Base-by-base conservation (phyloP, 2,329 filamentous ascomycete genomes). In the Hypocrella siamensis region DNA sequence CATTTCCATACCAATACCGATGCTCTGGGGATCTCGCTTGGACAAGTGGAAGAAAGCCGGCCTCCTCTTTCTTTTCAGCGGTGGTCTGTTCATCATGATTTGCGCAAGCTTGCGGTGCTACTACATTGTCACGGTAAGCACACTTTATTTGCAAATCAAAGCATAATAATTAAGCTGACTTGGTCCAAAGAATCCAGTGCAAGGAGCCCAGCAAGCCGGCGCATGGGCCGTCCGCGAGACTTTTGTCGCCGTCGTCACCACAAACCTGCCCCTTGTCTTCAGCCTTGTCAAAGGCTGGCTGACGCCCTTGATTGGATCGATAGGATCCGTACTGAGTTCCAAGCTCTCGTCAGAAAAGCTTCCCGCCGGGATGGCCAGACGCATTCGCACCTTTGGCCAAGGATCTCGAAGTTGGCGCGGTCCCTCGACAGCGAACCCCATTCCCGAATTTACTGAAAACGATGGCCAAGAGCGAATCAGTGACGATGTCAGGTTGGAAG, bases 1-100 rank as follows among this genome's bases (percentile, higher is more conserved):
- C 12, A 63, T 75, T 34, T 59, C 60, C 18, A 72, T 75, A 24
- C 68, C 69, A 0, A 52, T 70, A 4, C 68, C 69, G 2, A 65
- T 72, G 48, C 48, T 58, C 1, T 61, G 53, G 50, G 45, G 47
- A 31, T 52, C 54, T 4, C 51, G 39, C 6, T 46, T 61, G 38
- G 49, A 44, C 7, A 42, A 45, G 9, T 24, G 39, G 5, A 57
- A 57, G 38, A 62, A 61, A 35, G 39, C 51, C 11, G 53, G 53
- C 1, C 48, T 59, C 26, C 53, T 53, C 11, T 33, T 54, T 4
- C 45, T 61, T 3, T 58, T 60, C 18, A 51, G 54, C 4, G 53
- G 53, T 9, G 56, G 56, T 1, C 35, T 60, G 8, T 57, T 60
- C 12, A 54, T 61, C 22, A 53, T 56, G 2, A 47, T 54, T n/a